Conservation (phyloP, 805 yeast genomes). For the Saitoella complicata region DNA sequence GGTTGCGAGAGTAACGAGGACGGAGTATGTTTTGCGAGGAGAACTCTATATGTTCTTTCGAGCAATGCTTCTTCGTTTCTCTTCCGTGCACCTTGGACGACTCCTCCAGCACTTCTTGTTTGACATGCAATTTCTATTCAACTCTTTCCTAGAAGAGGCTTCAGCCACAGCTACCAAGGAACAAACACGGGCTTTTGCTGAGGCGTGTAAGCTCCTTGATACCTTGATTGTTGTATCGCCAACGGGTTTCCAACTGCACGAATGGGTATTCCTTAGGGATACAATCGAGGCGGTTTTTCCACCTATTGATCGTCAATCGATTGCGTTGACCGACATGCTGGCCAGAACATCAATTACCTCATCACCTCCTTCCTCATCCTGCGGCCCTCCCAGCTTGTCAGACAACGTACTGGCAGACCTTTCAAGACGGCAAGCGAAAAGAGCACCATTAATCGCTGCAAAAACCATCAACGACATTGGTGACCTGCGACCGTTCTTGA, state of each 20-base stretch:
- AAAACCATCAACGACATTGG: conserved; percentile 26
- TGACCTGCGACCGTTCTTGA: conserved; percentile 47
- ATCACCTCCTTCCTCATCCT: conserved; percentile 5
- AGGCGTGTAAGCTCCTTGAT: conserved; percentile 67
- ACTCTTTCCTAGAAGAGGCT: conserved; percentile 16
- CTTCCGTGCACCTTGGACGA: conserved; percentile 46
- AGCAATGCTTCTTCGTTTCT: conserved; percentile 44
- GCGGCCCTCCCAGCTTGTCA: background rate
- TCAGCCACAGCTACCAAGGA: conserved; percentile 22
- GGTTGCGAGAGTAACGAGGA: conserved; percentile 16
- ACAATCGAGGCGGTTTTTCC: conserved; percentile 42
- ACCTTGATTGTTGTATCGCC: conserved; percentile 45
- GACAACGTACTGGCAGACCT: background rate
- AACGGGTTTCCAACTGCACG: conserved; percentile 63
- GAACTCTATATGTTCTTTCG: conserved; percentile 46
- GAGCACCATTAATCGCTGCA: conserved; percentile 28
- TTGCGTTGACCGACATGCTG: conserved; percentile 30
- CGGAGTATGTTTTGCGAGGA: conserved; percentile 22
- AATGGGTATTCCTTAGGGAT: conserved; percentile 76
- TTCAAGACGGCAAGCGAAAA: conserved; percentile 5
- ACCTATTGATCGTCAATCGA: conserved; percentile 18
- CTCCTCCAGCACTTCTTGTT: conserved; percentile 56
- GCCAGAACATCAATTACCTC: conserved; percentile 21
- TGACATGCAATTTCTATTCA: conserved; percentile 39
- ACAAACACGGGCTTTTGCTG: conserved; percentile 27